Base-by-base conservation (phyloP, 2,329 filamentous ascomycete genomes). In the Trichoderma sp. region DNA sequence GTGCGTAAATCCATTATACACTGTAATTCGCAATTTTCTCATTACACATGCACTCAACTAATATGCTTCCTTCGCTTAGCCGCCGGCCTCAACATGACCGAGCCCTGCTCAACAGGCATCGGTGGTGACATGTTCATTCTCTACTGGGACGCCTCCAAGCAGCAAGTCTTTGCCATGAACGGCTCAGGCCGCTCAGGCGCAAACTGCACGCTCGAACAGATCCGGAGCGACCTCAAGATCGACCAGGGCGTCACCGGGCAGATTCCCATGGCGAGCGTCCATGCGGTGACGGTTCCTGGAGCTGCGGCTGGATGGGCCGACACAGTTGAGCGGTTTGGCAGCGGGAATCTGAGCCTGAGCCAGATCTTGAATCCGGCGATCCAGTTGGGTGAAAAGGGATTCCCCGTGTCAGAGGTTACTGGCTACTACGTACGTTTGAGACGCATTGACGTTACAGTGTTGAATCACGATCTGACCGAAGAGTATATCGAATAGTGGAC, bases 81-180 rank as follows among this genome's bases (percentile, higher is more conserved):
- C 53, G 95, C 95, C 35, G 93, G 89, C 5, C 84, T 99, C 67
- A 98, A 97, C 80, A 87, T 98, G 76, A 97, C 94, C 0, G 95
- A 99, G 77, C 95, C 95, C 8, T 89, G 89, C 68, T 95, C 92
- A 6, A 98, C 95, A 0, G 95, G 95, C 48, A 97, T 99, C 69
- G 95, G 95, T 67, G 95, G 95, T 70, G 95, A 99, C 80, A 93
- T 97, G 89, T 99, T 98, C 81, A 94, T 94, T 78, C 87, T 98
- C 39, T 97, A 88, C 84, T 98, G 94, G 82, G 87, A 96, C 76
- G 92, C 93, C 50, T 87, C 90, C 73, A 92, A 90, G 0, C 91
- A 91, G 76, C 91, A 91, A 70, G 90, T 98, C 9, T 90, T 89
- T 65, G 92, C 93, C 10, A 82, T 98, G 78, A 99, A 99, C 78